Evolutionary conservation across 495 filamentous ascomycete species (phyloP), one percentile per base, ranked within the genome.

Genomic region (Neurospora intermedia): DNA sequence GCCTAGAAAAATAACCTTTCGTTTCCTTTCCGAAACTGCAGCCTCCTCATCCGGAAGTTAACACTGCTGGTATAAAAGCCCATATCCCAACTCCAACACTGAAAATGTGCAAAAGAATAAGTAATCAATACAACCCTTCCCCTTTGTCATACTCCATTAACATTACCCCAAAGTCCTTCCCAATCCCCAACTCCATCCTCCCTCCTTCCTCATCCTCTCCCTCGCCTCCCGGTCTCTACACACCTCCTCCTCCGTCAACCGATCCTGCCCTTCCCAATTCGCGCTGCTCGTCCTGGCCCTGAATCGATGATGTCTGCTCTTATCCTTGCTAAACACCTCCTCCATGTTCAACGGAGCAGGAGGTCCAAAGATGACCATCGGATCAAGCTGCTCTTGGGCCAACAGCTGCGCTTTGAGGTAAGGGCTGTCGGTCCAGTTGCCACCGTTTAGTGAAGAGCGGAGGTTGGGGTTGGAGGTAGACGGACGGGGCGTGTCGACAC

Each of bases 301-400:
- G 84, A 97, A 98, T 80, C 91, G 91, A 82, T 92, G 91, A 81
- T 91, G 88, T 74, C 92, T 86, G 71, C 92, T 92, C 79, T 92
- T 92, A 79, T 90, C 92, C 73, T 89, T 87, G 78, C 88, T 91
- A 84, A 99, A 99, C 62, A 97, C 93, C 76, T 98, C 94, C 78
- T 99, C 96, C 87, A 99, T 92, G 74, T 92, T 90, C 78, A 98
- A 87, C 43, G 92, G 91, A 15, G 87, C 90, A 69, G 96, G 92
- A 3, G 93, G 91, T 1, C 96, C 96, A 78, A 99, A 99, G 43
- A 99, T 90, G 20, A 89, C 86, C 78, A 95, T 92, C 2, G 93
- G 92, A 79, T 98, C 93, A 72, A 92, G 85, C 20, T 88, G 85
- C 79, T 99, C 94, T 79, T 99, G 96, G 45, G 86, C 80, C 46